These are phyloP conservation scores for Pholiota microspora DNA, from an alignment of 768 basidiomycete genomes.

Conservation along the genomic window DNA sequence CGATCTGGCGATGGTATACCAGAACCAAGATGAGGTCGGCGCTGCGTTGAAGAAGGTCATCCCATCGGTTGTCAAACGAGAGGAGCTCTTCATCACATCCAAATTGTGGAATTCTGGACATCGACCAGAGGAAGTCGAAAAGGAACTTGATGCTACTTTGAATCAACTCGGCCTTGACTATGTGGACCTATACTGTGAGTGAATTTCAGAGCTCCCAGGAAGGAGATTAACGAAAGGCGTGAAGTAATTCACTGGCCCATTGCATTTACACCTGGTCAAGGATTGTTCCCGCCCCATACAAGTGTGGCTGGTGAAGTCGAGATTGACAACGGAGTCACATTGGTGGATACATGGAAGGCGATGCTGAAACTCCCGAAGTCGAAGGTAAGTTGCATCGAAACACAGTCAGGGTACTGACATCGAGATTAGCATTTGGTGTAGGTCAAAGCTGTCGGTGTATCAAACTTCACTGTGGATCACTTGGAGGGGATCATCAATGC, in stretches of 20 bases:
- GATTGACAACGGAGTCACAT: slow-evolving; percentile 54
- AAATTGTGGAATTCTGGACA: slow-evolving; percentile 84
- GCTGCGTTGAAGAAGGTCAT: slow-evolving; percentile 75
- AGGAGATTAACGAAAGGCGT: background rate
- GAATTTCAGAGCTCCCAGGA: background rate
- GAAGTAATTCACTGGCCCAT: slow-evolving; percentile 82
- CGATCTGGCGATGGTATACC: slow-evolving; percentile 78
- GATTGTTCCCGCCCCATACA: slow-evolving; percentile 52
- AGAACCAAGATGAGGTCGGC: slow-evolving; percentile 78
- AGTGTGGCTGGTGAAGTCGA: slow-evolving; percentile 43
- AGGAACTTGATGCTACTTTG: slow-evolving; percentile 75
- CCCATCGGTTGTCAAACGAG: slow-evolving; percentile 72
- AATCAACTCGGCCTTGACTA: slow-evolving; percentile 70
- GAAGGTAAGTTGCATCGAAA: slow-evolving; percentile 53
- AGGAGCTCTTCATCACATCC: slow-evolving; percentile 78
- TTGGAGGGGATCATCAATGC: slow-evolving; percentile 66
- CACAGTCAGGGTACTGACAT: background rate
- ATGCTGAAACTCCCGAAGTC: slow-evolving; percentile 68
- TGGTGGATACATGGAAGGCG: slow-evolving; percentile 85
- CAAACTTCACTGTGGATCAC: slow-evolving; percentile 72
- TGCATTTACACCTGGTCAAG: slow-evolving; percentile 57
- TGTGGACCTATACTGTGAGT: slow-evolving; percentile 77
- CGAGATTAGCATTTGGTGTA: slow-evolving; percentile 20
- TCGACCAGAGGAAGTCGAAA: slow-evolving; percentile 63
- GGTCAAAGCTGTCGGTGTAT: slow-evolving; percentile 76